These are phyloP conservation scores for Pseudocercospora vitis DNA, from an alignment of 2,329 filamentous ascomycete genomes.

Conservation along the genomic window DNA sequence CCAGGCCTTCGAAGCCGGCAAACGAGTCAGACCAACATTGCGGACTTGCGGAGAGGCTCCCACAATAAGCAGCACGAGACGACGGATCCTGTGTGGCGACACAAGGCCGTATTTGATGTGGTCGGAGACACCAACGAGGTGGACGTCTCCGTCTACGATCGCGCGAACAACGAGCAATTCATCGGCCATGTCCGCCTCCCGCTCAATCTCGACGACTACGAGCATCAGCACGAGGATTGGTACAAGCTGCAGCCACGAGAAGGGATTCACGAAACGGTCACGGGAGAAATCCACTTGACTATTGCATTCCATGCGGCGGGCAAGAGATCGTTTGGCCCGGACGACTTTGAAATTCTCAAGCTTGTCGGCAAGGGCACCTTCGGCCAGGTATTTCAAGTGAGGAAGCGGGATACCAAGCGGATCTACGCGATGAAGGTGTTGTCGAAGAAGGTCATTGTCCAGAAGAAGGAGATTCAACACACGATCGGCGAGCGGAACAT, in stretches of 20 bases:
- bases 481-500: slow-evolving; percentile 97
- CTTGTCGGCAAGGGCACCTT: slow-evolving; percentile 98
- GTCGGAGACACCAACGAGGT: slow-evolving; percentile 87
- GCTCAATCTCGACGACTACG: slow-evolving; percentile 66
- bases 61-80: slow-evolving; percentile 63
- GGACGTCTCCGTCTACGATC: slow-evolving; percentile 92
- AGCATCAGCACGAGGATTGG: slow-evolving; percentile 78
- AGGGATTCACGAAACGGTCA: slow-evolving; percentile 71
- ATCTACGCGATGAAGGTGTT: slow-evolving; percentile 99
- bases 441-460: slow-evolving; percentile 99
- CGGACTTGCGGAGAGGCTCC: slow-evolving; percentile 54
- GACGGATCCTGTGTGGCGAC: slow-evolving; percentile 91
- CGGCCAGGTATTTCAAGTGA: slow-evolving; percentile 96
- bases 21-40: slow-evolving; percentile 87
- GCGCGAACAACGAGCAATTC: slow-evolving; percentile 80
- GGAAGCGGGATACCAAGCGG: slow-evolving; percentile 91
- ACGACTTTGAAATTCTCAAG: slow-evolving; percentile 93
- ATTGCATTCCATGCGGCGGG: slow-evolving; percentile 83
- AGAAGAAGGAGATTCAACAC: slow-evolving; percentile 98
- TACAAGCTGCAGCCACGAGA: slow-evolving; percentile 78
- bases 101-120: slow-evolving; percentile 92
- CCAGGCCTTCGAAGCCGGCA: slow-evolving; percentile 89
- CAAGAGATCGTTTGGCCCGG: slow-evolving; percentile 88
- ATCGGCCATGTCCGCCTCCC: slow-evolving; percentile 85
- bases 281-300: slow-evolving; percentile 84